Conservation (phyloP, 1,139 yeast genomes). For the Blastobotrys petasosporus region DNA sequence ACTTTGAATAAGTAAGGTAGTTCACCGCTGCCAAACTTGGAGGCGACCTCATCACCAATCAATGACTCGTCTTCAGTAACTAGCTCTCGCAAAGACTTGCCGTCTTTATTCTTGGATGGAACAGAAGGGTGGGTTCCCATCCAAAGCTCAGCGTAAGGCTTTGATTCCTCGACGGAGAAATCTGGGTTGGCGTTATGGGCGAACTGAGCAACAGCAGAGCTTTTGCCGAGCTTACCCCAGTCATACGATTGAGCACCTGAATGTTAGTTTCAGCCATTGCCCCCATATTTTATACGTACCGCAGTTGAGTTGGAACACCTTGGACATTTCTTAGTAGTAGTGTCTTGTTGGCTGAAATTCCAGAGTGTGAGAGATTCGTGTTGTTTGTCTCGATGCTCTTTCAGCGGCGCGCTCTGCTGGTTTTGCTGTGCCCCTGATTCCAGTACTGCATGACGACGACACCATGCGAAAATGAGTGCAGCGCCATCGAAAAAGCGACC, state of each 20-base stretch:
- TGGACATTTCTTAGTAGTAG: conserved; percentile 11
- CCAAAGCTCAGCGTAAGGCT: conserved; percentile 68
- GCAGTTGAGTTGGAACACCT: conserved; percentile 32
- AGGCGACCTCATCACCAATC: conserved; percentile 51
- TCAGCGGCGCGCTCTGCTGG: too few species aligned
- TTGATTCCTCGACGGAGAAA: conserved; percentile 54
- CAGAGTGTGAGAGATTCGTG: too few species aligned
- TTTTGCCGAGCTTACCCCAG: conserved; percentile 53
- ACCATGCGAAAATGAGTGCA: too few species aligned
- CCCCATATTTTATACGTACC: conserved; percentile 22
- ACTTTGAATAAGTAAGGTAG: conserved; percentile 93
- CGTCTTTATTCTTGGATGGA: conserved; percentile 61
- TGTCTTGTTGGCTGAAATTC: too few species aligned
- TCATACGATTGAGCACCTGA: conserved; percentile 42
- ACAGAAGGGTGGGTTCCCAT: conserved; percentile 97
- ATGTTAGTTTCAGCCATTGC: conserved; percentile 3
- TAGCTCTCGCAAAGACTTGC: conserved; percentile 57
- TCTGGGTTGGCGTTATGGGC: conserved; percentile 65
- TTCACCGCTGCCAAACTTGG: conserved; percentile 67
- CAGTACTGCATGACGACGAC: too few species aligned
- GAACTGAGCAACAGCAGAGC: conserved; percentile 84
- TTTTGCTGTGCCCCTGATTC: too few species aligned
- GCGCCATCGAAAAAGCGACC: too few species aligned
- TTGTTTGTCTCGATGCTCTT: too few species aligned
- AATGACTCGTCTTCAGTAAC: conserved; percentile 55